phyloP scores from a whole-genome alignment of 495 filamentous ascomycete genomes.

The Aspergillus sclerotiicarbonarius region DNA sequence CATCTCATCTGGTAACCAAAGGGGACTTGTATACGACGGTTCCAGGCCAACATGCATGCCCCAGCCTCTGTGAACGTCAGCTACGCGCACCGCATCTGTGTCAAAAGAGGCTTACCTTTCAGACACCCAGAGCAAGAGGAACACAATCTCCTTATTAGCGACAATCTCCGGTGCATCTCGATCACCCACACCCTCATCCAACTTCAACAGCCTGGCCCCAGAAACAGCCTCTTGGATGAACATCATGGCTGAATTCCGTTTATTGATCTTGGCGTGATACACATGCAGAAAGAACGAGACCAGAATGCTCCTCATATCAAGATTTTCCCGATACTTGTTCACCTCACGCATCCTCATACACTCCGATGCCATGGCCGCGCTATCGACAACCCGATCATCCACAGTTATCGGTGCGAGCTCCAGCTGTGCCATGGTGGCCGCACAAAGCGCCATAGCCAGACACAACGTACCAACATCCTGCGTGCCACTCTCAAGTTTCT shows the following conservation, averaged over 20 bases:
- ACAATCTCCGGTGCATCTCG: constrained; percentile 12
- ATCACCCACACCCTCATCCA: constrained; percentile 16
- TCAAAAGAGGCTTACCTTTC: constrained; percentile 23
- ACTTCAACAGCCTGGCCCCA: constrained; percentile 20
- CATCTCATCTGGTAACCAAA: constrained; percentile 7
- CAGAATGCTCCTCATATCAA: constrained; percentile 22
- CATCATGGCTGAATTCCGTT: constrained; percentile 30
- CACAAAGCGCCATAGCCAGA: constrained; percentile 29
- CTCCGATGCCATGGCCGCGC: constrained; percentile 20
- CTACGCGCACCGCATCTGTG: neutral
- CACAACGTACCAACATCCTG: constrained; percentile 14
- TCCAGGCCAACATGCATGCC: constrained; percentile 30
- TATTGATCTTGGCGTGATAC: constrained; percentile 34
- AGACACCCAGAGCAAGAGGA: constrained; percentile 33
- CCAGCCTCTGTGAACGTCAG: constrained; percentile 23
- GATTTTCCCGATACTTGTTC: constrained; percentile 13
- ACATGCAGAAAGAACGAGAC: constrained; percentile 36
- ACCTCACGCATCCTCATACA: constrained; percentile 24
- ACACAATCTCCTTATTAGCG: constrained; percentile 25
- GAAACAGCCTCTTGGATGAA: constrained; percentile 34
- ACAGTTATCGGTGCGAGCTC: constrained; percentile 22
- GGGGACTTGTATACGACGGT: constrained; percentile 24
- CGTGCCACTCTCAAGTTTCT: constrained; percentile 12
- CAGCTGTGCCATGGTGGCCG: constrained; percentile 35
- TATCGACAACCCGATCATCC: constrained; percentile 14